Evolutionary conservation across 306 rosid genomes (phyloP).

Genomic region (Fragaria ananassa): DNA sequence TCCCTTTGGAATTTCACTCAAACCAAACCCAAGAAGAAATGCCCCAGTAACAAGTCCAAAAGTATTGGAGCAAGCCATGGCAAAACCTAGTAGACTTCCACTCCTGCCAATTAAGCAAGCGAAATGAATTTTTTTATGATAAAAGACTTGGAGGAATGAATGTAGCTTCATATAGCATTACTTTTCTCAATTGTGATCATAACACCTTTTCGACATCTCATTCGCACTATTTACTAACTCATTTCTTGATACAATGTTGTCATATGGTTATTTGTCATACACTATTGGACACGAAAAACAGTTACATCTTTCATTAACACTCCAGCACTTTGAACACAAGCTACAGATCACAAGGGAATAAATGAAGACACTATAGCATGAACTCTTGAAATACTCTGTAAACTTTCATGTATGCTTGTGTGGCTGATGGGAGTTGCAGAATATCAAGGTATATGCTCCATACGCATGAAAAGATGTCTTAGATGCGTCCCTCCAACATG

Average conservation of each 20-base stretch:
- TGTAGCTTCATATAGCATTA: background rate
- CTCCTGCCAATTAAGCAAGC: conserved; percentile 49
- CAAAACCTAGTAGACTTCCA: conserved; percentile 69
- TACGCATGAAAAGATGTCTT: background rate
- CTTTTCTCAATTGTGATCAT: background rate
- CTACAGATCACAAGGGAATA: background rate
- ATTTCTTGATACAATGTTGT: background rate
- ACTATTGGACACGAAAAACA: background rate
- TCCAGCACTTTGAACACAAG: background rate
- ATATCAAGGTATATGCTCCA: background rate
- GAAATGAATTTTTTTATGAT: background rate
- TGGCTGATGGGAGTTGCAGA: background rate
- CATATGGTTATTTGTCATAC: background rate
- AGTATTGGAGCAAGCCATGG: conserved; percentile 98
- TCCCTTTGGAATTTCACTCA: conserved; percentile 89
- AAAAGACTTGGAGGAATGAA: background rate
- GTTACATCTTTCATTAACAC: background rate
- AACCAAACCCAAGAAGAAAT: conserved; percentile 96
- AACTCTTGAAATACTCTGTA: background rate
- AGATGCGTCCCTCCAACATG: background rate
- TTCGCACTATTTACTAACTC: background rate
- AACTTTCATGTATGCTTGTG: background rate
- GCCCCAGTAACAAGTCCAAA: conserved; percentile 99
- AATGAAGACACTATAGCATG: background rate
- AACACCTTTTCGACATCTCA: background rate